phyloP scores from a whole-genome alignment of 2,329 filamentous ascomycete species.

The Fusarium sp. region DNA sequence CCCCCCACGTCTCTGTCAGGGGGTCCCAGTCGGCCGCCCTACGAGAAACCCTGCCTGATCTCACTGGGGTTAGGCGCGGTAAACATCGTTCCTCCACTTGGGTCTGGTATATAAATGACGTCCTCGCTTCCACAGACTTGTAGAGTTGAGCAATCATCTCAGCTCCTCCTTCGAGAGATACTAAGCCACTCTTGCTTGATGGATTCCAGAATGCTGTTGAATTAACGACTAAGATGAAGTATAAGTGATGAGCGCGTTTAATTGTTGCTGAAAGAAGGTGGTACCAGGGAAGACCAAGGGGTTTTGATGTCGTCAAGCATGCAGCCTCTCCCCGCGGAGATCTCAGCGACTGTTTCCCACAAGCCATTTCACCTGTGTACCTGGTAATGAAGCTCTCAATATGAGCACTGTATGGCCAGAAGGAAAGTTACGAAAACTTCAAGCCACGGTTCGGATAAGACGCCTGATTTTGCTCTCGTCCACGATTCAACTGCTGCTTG shows the following conservation, averaged over 20 bases:
- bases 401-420: background rate
- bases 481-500: background rate
- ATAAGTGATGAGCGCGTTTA: background rate
- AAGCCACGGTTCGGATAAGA: background rate
- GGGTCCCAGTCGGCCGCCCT: background rate
- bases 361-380: background rate
- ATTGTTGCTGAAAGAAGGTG: background rate
- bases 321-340: background rate
- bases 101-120: background rate
- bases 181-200: no score
- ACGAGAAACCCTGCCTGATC: background rate
- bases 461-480: background rate
- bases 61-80: background rate
- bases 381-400: background rate
- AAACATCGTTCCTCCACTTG: background rate
- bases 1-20: background rate
- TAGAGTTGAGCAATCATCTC: background rate
- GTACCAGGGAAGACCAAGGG: background rate
- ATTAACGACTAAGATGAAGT: background rate
- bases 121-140: background rate
- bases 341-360: background rate
- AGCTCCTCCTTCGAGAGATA: background rate
- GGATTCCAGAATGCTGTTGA: no score
- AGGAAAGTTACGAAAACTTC: background rate
- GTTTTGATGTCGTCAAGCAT: background rate